Percentiles rank a stretch among this genome's conserved stretches.
phyloP scores from a whole-genome alignment of 331 rosid species.

The Ulmus americana region DNA sequence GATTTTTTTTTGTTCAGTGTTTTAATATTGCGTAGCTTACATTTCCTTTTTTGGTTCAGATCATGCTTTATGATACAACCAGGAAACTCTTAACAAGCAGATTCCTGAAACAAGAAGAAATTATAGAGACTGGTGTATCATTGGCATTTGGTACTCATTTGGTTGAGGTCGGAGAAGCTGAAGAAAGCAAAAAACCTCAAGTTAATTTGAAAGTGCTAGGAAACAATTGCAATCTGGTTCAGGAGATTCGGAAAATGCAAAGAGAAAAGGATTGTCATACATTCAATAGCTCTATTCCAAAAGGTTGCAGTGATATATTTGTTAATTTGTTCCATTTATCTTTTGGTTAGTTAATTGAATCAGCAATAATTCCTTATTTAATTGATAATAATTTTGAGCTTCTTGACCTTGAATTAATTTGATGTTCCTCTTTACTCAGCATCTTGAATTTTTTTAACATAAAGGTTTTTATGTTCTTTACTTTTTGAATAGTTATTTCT shows the following conservation, averaged over 20 bases:
- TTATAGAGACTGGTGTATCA: constrained; percentile 48
- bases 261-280: constrained; percentile 24
- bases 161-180: constrained; percentile 57
- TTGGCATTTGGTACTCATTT: constrained; percentile 53
- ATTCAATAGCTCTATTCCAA: constrained; percentile 24
- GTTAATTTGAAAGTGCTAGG: constrained; percentile 27
- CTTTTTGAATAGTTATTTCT: background rate
- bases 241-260: constrained; percentile 28
- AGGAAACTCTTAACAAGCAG: constrained; percentile 53
- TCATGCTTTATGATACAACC: constrained; percentile 49
- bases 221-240: constrained; percentile 21
- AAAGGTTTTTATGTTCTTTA: background rate
- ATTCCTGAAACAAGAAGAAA: constrained; percentile 54
- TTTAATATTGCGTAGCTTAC: constrained; percentile 9
- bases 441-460: background rate
- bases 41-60: constrained; percentile 33
- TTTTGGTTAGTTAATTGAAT: background rate
- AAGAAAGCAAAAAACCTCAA: constrained; percentile 26
- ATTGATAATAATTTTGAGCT: background rate
- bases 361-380: background rate
- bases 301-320: constrained; percentile 35
- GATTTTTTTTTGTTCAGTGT: constrained; percentile 3
- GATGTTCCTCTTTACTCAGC: background rate
- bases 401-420: background rate
- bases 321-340: background rate